Base-by-base conservation (phyloP, 768 basidiomycete genomes). In the Pleurotus giganteus region DNA sequence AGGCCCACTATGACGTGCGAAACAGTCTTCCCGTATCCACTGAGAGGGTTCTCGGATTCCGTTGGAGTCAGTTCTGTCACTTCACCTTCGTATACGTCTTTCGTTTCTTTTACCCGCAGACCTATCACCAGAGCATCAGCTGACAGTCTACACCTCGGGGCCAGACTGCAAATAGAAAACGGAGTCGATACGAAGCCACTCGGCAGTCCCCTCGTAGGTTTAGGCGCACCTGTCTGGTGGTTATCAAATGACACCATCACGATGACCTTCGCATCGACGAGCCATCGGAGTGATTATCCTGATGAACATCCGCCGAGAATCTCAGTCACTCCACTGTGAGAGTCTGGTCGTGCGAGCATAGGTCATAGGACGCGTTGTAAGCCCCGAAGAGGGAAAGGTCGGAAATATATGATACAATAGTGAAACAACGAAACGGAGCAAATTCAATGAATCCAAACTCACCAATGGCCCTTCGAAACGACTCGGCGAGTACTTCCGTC, bases 1-100 rank as follows among this genome's bases (percentile, higher is more conserved):
- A 99, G 83, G 11, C 94, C 94, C 44, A 98, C 88, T 54, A 98
- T 78, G 65, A 98, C 96, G 70, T 98, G 95, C n/a, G 94, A 94
- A 50, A 98, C 91, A 2, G 96, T 98, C 74, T 98, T 99, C 58
- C 97, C 97, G 69, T 98, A 98, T 37, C 96, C 95, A 52, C 90
- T 94, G 42, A 98, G 79, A 24, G 97, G 97, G 71, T 98, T 98
- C 70, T 98, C 96, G 12, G 96, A 83, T 73, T 98, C 97, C 19
- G 92, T 85, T 2, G 97, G 97, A 3, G 96, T 97, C 57, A 98
- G 74, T 65, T 98, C 96, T 7, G 96, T 98, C 15, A 99, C 91
- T 72, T 99, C 96, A 57, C 97, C 96, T 69, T 98, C 96, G 70
- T 95, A 98, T 5, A 98, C 94, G 65, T 97, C 94, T 68, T 99